A percentile compares a stretch with the other conserved stretches of the same genome.
These are phyloP conservation scores for Persicaria tinctoria DNA, from an alignment of 148 eudicot species.

Conservation along the genomic window DNA sequence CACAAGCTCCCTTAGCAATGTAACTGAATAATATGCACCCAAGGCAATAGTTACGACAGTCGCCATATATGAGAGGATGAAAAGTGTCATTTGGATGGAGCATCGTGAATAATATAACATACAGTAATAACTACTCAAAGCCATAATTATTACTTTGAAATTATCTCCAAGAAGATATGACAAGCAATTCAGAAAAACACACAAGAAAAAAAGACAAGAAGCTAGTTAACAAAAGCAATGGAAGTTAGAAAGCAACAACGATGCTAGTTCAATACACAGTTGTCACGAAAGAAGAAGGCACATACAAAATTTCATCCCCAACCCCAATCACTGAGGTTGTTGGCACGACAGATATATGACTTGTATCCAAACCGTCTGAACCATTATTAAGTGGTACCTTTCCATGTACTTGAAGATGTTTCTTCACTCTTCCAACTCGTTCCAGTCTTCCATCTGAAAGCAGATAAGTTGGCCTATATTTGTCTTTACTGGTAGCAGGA, in stretches of 20 bases:
- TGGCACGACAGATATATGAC: constrained; percentile 31
- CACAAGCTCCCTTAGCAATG: not conserved
- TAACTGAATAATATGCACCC: not conserved
- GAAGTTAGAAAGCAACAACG: not conserved
- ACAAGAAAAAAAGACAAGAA: constrained; percentile 24
- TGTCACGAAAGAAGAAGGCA: constrained; percentile 14
- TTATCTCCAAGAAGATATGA: not conserved
- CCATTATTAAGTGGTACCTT: no score
- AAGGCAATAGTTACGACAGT: not conserved
- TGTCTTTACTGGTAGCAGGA: no score
- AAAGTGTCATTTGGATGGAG: not conserved
- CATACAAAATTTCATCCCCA: constrained; percentile 95
- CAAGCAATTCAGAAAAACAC: not conserved
- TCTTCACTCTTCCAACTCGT: no score
- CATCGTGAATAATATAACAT: not conserved
- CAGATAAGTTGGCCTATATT: no score
- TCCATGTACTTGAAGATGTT: no score
- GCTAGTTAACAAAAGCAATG: not conserved
- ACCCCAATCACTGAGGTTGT: constrained; percentile 86
- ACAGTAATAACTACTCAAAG: not conserved
- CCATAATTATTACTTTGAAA: not conserved
- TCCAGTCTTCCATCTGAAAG: no score
- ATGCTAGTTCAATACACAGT: not conserved
- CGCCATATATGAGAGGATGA: not conserved
- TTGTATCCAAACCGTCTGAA: no score